Evolutionary conservation across 805 yeast genomes (phyloP).

Genomic region (Spathaspora passalidarum): DNA sequence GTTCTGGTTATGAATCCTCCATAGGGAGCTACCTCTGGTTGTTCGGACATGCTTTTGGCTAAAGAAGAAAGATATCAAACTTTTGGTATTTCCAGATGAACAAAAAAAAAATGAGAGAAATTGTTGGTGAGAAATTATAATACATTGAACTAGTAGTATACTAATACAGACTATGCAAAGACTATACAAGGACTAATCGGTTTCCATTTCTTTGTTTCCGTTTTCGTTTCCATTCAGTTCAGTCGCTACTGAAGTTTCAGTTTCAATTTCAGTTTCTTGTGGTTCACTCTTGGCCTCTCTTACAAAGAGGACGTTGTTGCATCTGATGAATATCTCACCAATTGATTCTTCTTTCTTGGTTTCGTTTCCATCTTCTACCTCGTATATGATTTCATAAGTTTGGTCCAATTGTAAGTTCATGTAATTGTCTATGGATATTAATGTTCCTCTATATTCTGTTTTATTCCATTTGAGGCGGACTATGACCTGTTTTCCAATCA

Average conservation of each 20-base stretch:
- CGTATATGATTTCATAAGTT: constrained; percentile 35
- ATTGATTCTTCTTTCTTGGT: constrained; percentile 29
- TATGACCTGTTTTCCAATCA: constrained; percentile 65
- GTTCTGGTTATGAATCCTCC: constrained; percentile 42
- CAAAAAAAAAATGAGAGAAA: not conserved
- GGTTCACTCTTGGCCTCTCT: constrained; percentile 33
- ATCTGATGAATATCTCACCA: constrained; percentile 82
- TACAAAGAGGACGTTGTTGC: constrained; percentile 85
- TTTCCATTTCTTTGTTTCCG: not conserved
- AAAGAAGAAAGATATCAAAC: not conserved
- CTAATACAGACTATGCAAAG: too few species aligned
- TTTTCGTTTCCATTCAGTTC: not conserved
- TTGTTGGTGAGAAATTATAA: too few species aligned
- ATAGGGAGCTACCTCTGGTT: constrained; percentile 35
- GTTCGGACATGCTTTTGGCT: constrained; percentile 2
- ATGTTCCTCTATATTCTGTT: constrained; percentile 79
- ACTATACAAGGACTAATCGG: too few species aligned
- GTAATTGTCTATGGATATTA: constrained; percentile 82
- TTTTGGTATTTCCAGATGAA: not conserved
- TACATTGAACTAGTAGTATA: too few species aligned
- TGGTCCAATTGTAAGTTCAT: constrained; percentile 81
- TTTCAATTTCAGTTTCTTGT: not conserved
- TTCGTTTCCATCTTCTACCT: constrained; percentile 35
- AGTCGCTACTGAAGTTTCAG: not conserved
- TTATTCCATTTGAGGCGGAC: constrained; percentile 88